Evolutionary conservation across 345 rosid genomes (phyloP), one percentile per base, ranked within the genome.

Genomic region (Gossypium longicalyx): DNA sequence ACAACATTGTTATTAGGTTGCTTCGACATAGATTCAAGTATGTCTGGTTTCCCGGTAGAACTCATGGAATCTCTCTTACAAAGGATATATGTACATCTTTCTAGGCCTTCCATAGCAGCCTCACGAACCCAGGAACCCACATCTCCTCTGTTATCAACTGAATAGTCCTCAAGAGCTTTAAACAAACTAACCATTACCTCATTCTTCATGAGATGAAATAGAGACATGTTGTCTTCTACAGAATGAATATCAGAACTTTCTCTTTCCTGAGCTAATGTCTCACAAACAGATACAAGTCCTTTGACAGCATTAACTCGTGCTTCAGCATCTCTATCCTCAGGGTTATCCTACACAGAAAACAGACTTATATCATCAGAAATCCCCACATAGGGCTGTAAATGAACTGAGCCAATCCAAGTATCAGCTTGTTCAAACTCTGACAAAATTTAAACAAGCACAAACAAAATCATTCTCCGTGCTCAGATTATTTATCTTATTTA

Each of bases 101-200:
- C 93, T 72, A 95, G 92, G 74, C 98, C 98, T 84, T 90, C 83
- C 79, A 95, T 82, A 71, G 98, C 96, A 83, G 98, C 99, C 82
- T 91, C 98, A 80, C 99, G 97, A 80, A 95, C 91, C 99, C 99
- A 95, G 68, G 98, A 95, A 77, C 99, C 98, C 49, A 93, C 97
- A 89, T 95, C 99, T 67, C 99, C 98, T 80, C 99, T 83, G 73
- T 95, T 90, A 78, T 95, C 99, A 23, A 90, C 92, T 3, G 98
- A 95, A 83, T 95, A 95, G 80, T 95, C 99, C 79, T 89, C 84
- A 66, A 95, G 93, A 83, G 99, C 96, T 86, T 77, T 85, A 69
- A 91, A 87, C 80, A 95, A 84, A 76, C 89, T 84, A 73, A 63
- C 77, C 94, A 91, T 88, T 82, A 95, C 99, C 81, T 95, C 89